Percentiles rank a stretch among this genome's conserved stretches.
Evolutionary conservation across 169 alveolate genomes (phyloP).

Genomic region (Eimeria necatrix): DNA sequence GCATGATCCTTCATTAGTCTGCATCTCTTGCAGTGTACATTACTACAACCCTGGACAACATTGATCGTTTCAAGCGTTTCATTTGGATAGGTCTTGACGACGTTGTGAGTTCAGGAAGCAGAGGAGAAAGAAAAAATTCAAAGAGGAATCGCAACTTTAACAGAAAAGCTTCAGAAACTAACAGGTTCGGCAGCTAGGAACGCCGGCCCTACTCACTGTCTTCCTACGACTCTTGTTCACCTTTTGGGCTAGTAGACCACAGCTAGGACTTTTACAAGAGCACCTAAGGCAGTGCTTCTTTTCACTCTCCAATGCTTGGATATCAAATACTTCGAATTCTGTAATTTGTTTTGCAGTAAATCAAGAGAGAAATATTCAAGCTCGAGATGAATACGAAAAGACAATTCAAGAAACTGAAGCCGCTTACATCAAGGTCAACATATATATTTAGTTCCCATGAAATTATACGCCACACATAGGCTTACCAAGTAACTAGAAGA

Average conservation of each 20-base stretch:
- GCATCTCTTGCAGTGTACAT: background rate
- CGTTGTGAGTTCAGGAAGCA: constrained; percentile 86
- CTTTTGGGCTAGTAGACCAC: too few species aligned
- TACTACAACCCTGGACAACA: background rate
- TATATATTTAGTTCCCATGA: too few species aligned
- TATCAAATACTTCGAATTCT: background rate
- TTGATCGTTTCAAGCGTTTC: background rate
- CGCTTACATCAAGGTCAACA: constrained; percentile 87
- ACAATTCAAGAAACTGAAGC: constrained; percentile 95
- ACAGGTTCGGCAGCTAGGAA: constrained; percentile 74
- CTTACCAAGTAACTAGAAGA: background rate
- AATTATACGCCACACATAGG: background rate
- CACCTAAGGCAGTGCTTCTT: too few species aligned
- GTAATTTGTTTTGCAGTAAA: constrained; percentile 83
- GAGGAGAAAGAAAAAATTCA: constrained; percentile 92
- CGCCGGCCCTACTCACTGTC: background rate
- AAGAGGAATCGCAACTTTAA: constrained; percentile 90
- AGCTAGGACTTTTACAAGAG: too few species aligned
- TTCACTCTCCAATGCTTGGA: too few species aligned
- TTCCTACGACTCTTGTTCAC: too few species aligned
- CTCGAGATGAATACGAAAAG: constrained; percentile 95
- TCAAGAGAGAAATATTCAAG: constrained; percentile 91
- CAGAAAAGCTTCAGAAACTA: constrained; percentile 90
- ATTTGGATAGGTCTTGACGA: background rate
- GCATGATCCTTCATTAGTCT: background rate